Evolutionary conservation across 164 flowering plant genomes (phyloP), one percentile per base, ranked within the genome.

Genomic region (Santalum album): DNA sequence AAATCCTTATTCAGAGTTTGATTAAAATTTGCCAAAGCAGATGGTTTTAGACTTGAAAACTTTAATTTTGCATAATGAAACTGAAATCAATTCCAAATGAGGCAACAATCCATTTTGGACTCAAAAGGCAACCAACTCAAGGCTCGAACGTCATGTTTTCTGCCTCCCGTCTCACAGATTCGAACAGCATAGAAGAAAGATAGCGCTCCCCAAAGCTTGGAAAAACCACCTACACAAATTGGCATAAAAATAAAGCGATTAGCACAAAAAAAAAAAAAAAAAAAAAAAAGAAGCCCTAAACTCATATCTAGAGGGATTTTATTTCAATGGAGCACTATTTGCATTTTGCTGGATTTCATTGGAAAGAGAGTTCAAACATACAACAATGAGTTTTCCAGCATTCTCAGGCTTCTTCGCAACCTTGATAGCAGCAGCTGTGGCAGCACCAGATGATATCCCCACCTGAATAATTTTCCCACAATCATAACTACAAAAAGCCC

Each of bases 321-420:
- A n/a, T n/a, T n/a, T n/a, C n/a, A n/a, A n/a, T n/a, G n/a, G n/a
- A n/a, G n/a, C n/a, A n/a, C n/a, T n/a, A n/a, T n/a, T n/a, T n/a
- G n/a, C n/a, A n/a, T n/a, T n/a, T n/a, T n/a, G n/a, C n/a, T n/a
- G n/a, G n/a, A n/a, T n/a, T n/a, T n/a, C n/a, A n/a, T n/a, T n/a
- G n/a, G n/a, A n/a, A 43, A 43, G n/a, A 43, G 47, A 43, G 42
- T 9, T 15, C 16, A 32, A 53, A 80, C 96, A 76, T 81, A 89
- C 97, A 39, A 78, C 86, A 22, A 89, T 81, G 62, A 89, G 81
- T 58, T 89, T 89, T 48, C 91, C 97, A 44, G 77, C 83, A 74
- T 80, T 76, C 59, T 89, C 95, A 20, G 90, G 95, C 65, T 83
- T 68, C 71, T 77, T 75, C 29, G 79, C 86, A 25, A 78, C 47